Conservation (phyloP, 495 filamentous ascomycete genomes). For the Aspergillus heteromorphus region DNA sequence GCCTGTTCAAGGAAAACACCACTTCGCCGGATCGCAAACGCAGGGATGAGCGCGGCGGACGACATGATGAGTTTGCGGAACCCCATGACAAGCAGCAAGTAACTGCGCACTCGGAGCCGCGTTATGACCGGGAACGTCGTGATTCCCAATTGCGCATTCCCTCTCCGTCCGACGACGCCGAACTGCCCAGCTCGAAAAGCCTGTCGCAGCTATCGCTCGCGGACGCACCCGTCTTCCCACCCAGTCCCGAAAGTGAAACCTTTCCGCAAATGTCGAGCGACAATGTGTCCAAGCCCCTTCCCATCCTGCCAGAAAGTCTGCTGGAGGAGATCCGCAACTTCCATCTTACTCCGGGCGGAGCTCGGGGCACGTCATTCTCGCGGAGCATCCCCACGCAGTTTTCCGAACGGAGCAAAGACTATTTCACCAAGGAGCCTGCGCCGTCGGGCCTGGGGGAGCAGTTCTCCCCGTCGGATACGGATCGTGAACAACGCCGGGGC, state of each 20-base stretch:
- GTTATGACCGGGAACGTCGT: slow-evolving; percentile 5
- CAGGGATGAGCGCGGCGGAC: slow-evolving; percentile 30
- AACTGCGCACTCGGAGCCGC: slow-evolving; percentile 7
- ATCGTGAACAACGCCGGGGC: slow-evolving; percentile 31
- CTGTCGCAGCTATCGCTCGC: slow-evolving; percentile 30
- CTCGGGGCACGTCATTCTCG: slow-evolving; percentile 48
- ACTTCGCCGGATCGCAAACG: slow-evolving; percentile 45
- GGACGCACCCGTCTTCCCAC: slow-evolving; percentile 23
- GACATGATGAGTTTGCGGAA: slow-evolving; percentile 26
- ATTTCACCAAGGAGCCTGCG: slow-evolving; percentile 21
- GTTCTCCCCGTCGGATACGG: slow-evolving; percentile 21
- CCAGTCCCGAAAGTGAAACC: slow-evolving; percentile 4
- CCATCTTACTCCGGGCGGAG: slow-evolving; percentile 51
- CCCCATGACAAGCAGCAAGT: slow-evolving; percentile 11
- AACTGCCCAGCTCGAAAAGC: slow-evolving; percentile 21
- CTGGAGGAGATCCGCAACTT: slow-evolving; percentile 60
- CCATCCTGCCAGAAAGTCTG: slow-evolving; percentile 43
- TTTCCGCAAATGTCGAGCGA: slow-evolving; percentile 13
- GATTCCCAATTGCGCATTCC: slow-evolving; percentile 1
- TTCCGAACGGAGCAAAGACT: slow-evolving; percentile 29
- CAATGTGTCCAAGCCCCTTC: slow-evolving; percentile 23
- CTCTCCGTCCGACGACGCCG: slow-evolving; percentile 11
- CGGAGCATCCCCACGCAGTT: slow-evolving; percentile 48
- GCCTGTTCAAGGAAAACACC: slow-evolving; percentile 89
- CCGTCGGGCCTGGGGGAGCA: slow-evolving; percentile 9